Evolutionary conservation across 306 rosid species (phyloP), one percentile per base, ranked within the genome.

Genomic region (Cicer chorassanicum): DNA sequence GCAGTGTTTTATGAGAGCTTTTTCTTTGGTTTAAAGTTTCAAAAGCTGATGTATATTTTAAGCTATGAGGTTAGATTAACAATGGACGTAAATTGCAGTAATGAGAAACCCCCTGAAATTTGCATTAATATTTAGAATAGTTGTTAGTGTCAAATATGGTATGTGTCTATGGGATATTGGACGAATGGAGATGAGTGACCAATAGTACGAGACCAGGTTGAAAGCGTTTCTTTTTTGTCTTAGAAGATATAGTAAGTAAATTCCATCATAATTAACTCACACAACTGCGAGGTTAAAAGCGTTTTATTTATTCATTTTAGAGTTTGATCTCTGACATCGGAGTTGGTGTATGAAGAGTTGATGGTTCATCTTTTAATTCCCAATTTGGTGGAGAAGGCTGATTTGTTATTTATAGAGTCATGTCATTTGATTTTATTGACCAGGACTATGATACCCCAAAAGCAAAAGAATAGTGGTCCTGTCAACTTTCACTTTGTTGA

Each of bases 241-340:
- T 16, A 16, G 1, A 16, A 16, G 18, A 16, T 0, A 16, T 16
- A 1, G 18, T 16, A 16, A 1, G 18, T 16, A 16, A 16, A 16
- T 16, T 16, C 18, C 18, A 16, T 1, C 18, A 16, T 16, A 16
- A 16, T 16, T 16, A 16, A 16, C 18, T 16, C 18, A 16, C 18
- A 16, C 18, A 16, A 16, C 18, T 16, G 18, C 18, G 18, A n/a
- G 43, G 24, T 44, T 29, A 11, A 49, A 44, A 44, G 40, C 2
- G 5, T 66, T 44, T 67, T 19, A 43, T 45, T 29, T 10, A 21
- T 15, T 24, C 0, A 12, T n/a, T 59, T 44, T 57, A 7, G 6
- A 42, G 57, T 59, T 57, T 73, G 56, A 45, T 65, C 53, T 66
- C 13, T 45, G 57, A 45, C 72, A 12, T 67, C 18, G 19, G 45